These are phyloP conservation scores for Dichomitus squalens DNA, from an alignment of 1,284 basidiomycete species.

Conservation along the genomic window DNA sequence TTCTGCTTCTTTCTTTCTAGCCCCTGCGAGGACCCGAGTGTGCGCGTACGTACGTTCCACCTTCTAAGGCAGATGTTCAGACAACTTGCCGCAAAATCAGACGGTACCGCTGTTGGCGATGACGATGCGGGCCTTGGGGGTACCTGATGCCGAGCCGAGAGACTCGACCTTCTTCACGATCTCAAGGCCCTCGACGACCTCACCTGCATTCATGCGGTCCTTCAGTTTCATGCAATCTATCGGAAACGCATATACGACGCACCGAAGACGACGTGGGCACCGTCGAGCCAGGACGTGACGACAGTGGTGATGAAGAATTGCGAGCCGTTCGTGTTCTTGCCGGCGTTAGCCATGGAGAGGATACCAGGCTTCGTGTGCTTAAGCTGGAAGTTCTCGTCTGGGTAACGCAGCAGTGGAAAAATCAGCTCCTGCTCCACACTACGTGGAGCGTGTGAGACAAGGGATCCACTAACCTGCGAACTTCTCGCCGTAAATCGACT, in stretches of 20 bases:
- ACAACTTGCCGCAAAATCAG: constrained; percentile 32
- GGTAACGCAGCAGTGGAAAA: constrained; percentile 2
- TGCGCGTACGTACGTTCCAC: not conserved
- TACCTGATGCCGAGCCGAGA: constrained; percentile 53
- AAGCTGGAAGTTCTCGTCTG: constrained; percentile 85
- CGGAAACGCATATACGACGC: constrained; percentile 24
- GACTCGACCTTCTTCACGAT: constrained; percentile 70
- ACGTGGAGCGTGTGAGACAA: not conserved
- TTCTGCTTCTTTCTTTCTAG: constrained; percentile 25
- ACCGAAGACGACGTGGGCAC: constrained; percentile 84
- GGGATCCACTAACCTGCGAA: constrained; percentile 55
- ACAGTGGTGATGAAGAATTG: constrained; percentile 74
- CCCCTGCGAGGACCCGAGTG: constrained; percentile 5
- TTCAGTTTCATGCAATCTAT: not conserved
- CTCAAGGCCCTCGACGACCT: constrained; percentile 65
- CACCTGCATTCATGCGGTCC: constrained; percentile 40
- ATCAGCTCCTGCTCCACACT: constrained; percentile 2
- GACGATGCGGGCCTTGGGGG: constrained; percentile 45
- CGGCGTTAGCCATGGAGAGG: constrained; percentile 89
- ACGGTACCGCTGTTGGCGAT: constrained; percentile 58
- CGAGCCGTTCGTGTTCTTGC: constrained; percentile 71
- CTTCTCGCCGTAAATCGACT: constrained; percentile 90
- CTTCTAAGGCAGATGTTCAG: not conserved
- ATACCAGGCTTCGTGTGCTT: constrained; percentile 86
- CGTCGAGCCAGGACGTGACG: constrained; percentile 74